A percentile compares a stretch with the other conserved stretches of the same genome.
These are phyloP conservation scores for Exophiala lecanii-corni DNA, from an alignment of 2,329 filamentous ascomycete genomes.

Conservation along the genomic window DNA sequence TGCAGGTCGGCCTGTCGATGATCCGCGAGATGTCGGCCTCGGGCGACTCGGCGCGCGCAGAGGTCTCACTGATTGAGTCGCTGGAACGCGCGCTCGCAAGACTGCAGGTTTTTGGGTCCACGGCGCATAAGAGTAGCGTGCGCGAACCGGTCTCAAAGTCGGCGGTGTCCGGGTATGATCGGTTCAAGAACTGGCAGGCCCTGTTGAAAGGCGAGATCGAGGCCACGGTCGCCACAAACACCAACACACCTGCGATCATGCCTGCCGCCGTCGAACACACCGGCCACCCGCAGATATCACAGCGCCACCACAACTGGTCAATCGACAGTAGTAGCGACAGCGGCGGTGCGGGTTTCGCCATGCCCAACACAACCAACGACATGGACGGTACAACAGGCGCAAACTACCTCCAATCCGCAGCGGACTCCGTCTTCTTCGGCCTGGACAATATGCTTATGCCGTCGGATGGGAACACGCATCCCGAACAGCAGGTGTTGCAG, in stretches of 20 bases:
- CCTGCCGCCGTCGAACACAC: not conserved
- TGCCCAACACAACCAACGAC: not conserved
- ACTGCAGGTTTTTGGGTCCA: not conserved
- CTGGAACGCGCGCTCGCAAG: conserved; percentile 27
- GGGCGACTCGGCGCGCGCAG: conserved; percentile 31
- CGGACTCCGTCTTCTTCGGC: conserved; percentile 1
- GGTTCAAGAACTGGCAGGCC: conserved; percentile 4
- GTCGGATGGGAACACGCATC: not conserved
- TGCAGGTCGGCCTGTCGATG: conserved; percentile 29
- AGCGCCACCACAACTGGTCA: conserved; percentile 1
- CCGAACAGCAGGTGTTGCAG: conserved; percentile 1
- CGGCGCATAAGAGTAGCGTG: not conserved
- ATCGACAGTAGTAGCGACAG: not conserved
- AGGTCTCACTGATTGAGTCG: conserved; percentile 31
- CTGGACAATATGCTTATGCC: conserved; percentile 2
- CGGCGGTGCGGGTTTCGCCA: not conserved
- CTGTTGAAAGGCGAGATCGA: not conserved
- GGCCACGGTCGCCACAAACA: not conserved
- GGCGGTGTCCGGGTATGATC: not conserved
- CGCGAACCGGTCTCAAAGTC: not conserved
- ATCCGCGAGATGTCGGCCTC: conserved; percentile 32
- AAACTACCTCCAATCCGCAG: not conserved
- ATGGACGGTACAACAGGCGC: not conserved
- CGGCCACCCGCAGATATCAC: not conserved
- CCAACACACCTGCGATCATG: not conserved